Percentiles rank a stretch among this genome's conserved stretches.
phyloP scores from a whole-genome alignment of 23 red algal species.

The Rhodosorus marinus region DNA sequence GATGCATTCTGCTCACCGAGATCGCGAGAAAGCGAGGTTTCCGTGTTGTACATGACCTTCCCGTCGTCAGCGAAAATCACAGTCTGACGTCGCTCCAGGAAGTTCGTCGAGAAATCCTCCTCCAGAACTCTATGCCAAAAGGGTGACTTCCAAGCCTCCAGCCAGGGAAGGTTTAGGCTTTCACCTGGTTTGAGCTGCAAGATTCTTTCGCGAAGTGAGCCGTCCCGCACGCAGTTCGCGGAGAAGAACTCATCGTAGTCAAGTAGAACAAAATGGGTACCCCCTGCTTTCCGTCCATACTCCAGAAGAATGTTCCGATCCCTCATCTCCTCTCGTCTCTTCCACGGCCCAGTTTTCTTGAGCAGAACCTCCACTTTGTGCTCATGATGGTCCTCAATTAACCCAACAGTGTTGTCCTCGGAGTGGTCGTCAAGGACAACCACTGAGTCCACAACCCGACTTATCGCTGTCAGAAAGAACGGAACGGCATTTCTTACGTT shows the following conservation, averaged over 20 bases:
- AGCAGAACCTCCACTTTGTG: conserved; percentile 22
- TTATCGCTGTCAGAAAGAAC: conserved; percentile 18
- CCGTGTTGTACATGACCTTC: conserved; percentile 6
- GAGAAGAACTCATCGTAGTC: conserved; percentile 59
- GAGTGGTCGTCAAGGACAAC: conserved; percentile 17
- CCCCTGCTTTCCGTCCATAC: conserved; percentile 14
- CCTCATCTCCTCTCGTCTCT: conserved; percentile 32
- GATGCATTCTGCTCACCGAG: conserved; percentile 4
- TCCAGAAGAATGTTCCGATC: conserved; percentile 35
- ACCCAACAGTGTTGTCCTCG: background rate
- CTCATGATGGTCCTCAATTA: conserved; percentile 1
- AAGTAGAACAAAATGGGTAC: conserved; percentile 47
- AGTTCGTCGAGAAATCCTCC: conserved; percentile 26
- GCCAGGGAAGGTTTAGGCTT: conserved; percentile 41
- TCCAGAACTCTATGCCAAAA: conserved; percentile 6
- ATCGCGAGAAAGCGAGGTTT: conserved; percentile 7
- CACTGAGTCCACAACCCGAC: conserved; percentile 10
- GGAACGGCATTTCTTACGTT: conserved; percentile 12
- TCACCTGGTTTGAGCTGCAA: conserved; percentile 23
- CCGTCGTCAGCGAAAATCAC: conserved; percentile 50
- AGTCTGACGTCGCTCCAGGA: conserved; percentile 35
- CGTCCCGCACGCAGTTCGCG: conserved; percentile 13
- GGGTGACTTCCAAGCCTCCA: conserved; percentile 30
- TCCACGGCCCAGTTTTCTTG: conserved; percentile 25
- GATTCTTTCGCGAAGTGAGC: conserved; percentile 9